Percentiles rank a stretch among this genome's conserved stretches.
Conservation (phyloP, 2,329 filamentous ascomycete genomes). For the Monilinia fructicola region DNA sequence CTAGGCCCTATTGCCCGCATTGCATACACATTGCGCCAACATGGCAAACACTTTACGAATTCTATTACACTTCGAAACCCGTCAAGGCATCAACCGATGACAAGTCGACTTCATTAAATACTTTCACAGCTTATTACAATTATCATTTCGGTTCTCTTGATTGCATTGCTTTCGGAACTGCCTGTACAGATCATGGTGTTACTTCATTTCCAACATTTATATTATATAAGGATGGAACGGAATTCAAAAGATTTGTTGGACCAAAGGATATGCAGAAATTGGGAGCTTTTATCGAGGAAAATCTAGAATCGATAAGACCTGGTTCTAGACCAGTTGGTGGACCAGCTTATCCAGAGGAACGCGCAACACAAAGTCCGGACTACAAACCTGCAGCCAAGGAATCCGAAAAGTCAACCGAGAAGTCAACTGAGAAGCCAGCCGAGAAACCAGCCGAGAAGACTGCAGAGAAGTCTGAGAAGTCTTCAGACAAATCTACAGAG, state of each 20-base stretch:
- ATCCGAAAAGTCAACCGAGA: constrained; percentile 35
- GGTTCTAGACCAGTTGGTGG: constrained; percentile 66
- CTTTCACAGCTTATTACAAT: constrained; percentile 80
- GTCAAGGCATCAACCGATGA: constrained; percentile 43
- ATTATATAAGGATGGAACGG: constrained; percentile 76
- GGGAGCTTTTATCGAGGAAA: constrained; percentile 70
- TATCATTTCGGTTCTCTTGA: constrained; percentile 86
- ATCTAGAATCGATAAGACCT: constrained; percentile 74
- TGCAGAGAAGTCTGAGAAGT: background rate
- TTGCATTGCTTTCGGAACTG: constrained; percentile 78
- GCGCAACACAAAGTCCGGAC: constrained; percentile 50
- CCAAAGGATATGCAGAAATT: constrained; percentile 65
- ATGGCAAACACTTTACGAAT: constrained; percentile 93
- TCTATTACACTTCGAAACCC: constrained; percentile 77
- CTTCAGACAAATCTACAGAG: background rate
- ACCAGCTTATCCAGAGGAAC: constrained; percentile 65
- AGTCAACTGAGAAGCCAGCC: background rate
- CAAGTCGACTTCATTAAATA: constrained; percentile 50
- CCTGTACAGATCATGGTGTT: constrained; percentile 69
- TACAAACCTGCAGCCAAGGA: constrained; percentile 27
- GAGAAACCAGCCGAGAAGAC: constrained; percentile 2
- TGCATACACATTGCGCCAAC: constrained; percentile 65
- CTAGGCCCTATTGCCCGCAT: constrained; percentile 40
- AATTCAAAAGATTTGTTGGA: constrained; percentile 63
- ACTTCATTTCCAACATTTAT: constrained; percentile 72